phyloP scores from a whole-genome alignment of 306 rosid species.

The Trichosanthes cucumerina region DNA sequence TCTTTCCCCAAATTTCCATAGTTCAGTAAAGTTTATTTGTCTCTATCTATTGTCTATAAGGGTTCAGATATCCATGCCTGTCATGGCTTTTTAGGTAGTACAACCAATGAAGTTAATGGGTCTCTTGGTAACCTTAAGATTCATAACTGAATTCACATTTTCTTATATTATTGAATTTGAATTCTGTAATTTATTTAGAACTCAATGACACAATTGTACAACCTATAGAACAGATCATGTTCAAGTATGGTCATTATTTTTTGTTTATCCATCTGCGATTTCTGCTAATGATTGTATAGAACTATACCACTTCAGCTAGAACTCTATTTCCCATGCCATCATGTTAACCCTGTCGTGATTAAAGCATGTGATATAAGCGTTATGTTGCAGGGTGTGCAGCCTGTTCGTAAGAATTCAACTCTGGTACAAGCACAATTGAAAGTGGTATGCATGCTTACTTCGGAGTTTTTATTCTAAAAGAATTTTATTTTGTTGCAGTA shows the following conservation, averaged over 20 bases:
- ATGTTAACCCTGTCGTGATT: not conserved
- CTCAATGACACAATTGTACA: too few relatives aligned
- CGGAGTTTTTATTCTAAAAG: conserved; percentile 11
- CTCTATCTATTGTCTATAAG: not conserved
- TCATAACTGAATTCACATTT: not conserved
- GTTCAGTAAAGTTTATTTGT: not conserved
- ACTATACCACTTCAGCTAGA: not conserved
- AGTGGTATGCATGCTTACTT: conserved; percentile 36
- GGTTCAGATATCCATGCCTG: not conserved
- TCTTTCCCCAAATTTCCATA: not conserved
- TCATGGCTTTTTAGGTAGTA: not conserved
- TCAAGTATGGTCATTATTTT: too few relatives aligned
- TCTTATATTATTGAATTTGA: not conserved
- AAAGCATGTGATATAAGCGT: not conserved
- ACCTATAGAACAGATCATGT: too few relatives aligned
- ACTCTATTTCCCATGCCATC: not conserved
- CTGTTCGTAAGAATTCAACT: conserved; percentile 18
- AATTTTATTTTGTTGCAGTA: conserved; percentile 19
- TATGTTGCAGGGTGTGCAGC: conserved; percentile 28
- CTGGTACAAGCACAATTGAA: conserved; percentile 41
- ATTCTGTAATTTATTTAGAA: not conserved
- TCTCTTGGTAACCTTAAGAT: not conserved
- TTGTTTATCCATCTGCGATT: not conserved
- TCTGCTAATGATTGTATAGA: not conserved
- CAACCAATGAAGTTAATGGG: not conserved